phyloP scores from a whole-genome alignment of 129 eudicot genomes.

The Chrysanthemum makinoi region DNA sequence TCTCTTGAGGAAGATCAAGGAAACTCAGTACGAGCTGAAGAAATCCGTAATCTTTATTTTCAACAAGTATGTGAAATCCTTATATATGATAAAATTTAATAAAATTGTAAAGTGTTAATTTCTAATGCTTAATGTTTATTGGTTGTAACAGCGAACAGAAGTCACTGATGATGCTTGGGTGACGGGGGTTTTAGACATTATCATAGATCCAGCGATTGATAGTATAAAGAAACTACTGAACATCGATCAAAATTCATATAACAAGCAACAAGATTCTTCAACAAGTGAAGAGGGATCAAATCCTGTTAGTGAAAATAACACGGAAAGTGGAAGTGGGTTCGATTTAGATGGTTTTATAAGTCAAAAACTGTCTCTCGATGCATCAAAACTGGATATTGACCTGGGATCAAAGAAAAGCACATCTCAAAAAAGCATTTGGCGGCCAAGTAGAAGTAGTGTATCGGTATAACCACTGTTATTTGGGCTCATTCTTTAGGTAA shows the following conservation, averaged over 20 bases:
- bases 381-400: slow-evolving; percentile 60
- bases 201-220: slow-evolving; percentile 88
- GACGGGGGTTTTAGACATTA: slow-evolving; percentile 86
- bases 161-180: slow-evolving; percentile 93
- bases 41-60: slow-evolving; percentile 87
- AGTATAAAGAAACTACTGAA: slow-evolving; percentile 84
- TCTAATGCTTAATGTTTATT: background rate
- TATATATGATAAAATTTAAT: background rate
- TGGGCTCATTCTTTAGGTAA: background rate
- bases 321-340: slow-evolving; percentile 50
- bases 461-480: slow-evolving; percentile 8
- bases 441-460: slow-evolving; percentile 25
- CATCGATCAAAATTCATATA: slow-evolving; percentile 42
- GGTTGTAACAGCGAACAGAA: slow-evolving; percentile 81
- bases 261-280: slow-evolving; percentile 39
- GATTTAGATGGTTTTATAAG: slow-evolving; percentile 63
- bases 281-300: slow-evolving; percentile 27
- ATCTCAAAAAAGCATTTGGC: slow-evolving; percentile 39
- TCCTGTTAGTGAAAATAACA: slow-evolving; percentile 14
- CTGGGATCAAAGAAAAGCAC: slow-evolving; percentile 28
- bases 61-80: slow-evolving; percentile 64
- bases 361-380: slow-evolving; percentile 54
- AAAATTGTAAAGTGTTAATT: too few species aligned
- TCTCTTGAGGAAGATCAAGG: slow-evolving; percentile 93
- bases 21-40: slow-evolving; percentile 90